Evolutionary conservation across 83 land plant species (phyloP).

Genomic region (Picea abies): DNA sequence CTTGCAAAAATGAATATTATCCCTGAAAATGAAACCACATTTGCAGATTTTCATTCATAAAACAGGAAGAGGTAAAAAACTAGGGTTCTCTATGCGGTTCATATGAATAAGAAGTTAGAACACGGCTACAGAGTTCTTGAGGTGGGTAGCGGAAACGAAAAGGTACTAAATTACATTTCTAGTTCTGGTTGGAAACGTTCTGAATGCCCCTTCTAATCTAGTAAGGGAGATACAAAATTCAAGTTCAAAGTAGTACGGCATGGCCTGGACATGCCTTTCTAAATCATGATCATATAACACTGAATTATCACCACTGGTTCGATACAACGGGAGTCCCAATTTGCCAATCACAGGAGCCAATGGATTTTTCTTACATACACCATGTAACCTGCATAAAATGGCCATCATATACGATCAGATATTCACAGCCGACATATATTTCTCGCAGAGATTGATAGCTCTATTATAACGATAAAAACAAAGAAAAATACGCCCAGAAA

Average conservation of each 20-base stretch:
- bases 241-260: too few relatives aligned
- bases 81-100: background rate
- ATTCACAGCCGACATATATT: background rate
- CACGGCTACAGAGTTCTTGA: slow-evolving; percentile 9
- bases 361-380: slow-evolving; percentile 91
- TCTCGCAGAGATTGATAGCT: background rate
- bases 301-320: slow-evolving; percentile 96
- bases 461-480: background rate
- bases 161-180: background rate
- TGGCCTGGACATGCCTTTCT: slow-evolving; percentile 61
- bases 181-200: slow-evolving; percentile 1
- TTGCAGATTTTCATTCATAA: slow-evolving; percentile 13
- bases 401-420: background rate
- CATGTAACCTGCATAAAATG: slow-evolving; percentile 80
- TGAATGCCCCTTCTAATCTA: background rate
- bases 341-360: slow-evolving; percentile 79
- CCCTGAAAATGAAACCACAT: too few relatives aligned
- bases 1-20: background rate
- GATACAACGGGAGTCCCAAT: slow-evolving; percentile 72
- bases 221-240: background rate
- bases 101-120: slow-evolving; percentile 4
- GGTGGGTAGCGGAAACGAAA: background rate
- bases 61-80: slow-evolving; percentile 9
- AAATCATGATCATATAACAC: slow-evolving; percentile 98
- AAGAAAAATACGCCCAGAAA: background rate